Conservation (phyloP, 2,329 filamentous ascomycete genomes). For the Colletotrichum sp. region DNA sequence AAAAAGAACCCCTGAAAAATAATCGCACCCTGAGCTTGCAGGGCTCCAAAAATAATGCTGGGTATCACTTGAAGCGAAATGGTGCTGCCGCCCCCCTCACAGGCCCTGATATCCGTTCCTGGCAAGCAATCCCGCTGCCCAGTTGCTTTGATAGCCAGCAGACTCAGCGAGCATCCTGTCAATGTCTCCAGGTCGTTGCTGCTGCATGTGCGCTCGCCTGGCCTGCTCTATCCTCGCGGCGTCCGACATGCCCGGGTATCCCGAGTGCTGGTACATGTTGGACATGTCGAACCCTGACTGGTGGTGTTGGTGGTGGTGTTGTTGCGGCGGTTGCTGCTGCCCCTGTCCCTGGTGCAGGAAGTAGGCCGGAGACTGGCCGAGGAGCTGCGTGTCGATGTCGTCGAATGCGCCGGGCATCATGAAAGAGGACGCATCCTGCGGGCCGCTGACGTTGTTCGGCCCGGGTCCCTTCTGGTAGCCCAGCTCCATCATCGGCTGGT, state of each 20-base stretch:
- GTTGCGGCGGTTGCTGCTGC: slow-evolving; percentile 33
- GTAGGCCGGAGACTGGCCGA: slow-evolving; percentile 74
- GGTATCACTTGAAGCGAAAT: slow-evolving; percentile 23
- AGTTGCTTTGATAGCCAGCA: slow-evolving; percentile 18
- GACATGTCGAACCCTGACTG: slow-evolving; percentile 18
- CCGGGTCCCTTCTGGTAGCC: slow-evolving; percentile 43
- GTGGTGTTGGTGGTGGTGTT: slow-evolving; percentile 27
- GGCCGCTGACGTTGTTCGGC: slow-evolving; percentile 35
- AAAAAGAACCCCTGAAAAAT: not conserved
- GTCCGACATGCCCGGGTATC: slow-evolving; percentile 16
- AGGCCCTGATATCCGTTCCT: slow-evolving; percentile 21
- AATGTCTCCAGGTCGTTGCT: slow-evolving; percentile 19
- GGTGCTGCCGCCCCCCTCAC: not conserved
- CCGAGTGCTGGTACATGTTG: slow-evolving; percentile 21
- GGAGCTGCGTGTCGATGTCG: slow-evolving; percentile 75
- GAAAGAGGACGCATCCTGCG: slow-evolving; percentile 45
- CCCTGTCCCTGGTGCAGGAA: slow-evolving; percentile 63
- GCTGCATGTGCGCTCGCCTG: slow-evolving; percentile 22
- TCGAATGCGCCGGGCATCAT: slow-evolving; percentile 61
- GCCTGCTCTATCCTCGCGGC: slow-evolving; percentile 19
- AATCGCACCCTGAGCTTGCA: slow-evolving; percentile 17
- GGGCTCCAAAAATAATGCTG: slow-evolving; percentile 20
- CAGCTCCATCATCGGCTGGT: slow-evolving; percentile 72
- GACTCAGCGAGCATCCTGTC: slow-evolving; percentile 24
- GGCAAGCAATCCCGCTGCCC: slow-evolving; percentile 22